Base-by-base conservation (phyloP, 371 early-diverging fungal genomes). In the Gilbertella persicaria region DNA sequence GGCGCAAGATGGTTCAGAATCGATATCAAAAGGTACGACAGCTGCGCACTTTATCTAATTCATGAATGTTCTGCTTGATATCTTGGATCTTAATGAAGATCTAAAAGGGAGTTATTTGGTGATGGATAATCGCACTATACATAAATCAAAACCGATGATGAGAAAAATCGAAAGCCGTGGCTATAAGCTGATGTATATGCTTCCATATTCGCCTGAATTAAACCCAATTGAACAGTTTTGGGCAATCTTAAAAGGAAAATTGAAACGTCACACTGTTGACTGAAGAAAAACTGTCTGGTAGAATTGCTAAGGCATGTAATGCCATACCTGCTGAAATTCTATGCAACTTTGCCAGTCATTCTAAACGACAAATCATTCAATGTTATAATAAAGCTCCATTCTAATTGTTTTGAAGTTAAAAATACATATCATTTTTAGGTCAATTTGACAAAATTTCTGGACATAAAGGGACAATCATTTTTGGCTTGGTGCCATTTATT, bases 51-150 rank as follows among this genome's bases (percentile, higher is more conserved):
- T 50, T 44, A 50, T 51, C 50, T 40, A 24, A 46, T 46, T 51
- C 41, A 45, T 51, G 39, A 58, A 50, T 51, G 23, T 29, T 50
- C 46, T 51, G 51, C 51, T 58, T 58, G 37, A 39, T 50, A 58
- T 45, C 58, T 17, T 58, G 35, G 46, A 58, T 58, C 52, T 50
- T 50, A 45, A 58, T 46, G 50, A 49, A 56, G 37, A 56, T 49
- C 37, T 56, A 56, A 56, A 49, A 56, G 49, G 36, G 50, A 50
- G 16, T 50, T 49, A 50, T 49, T 56, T 56, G 24, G 44, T 37
- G 44, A 56, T 51, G 25, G 40, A 45, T 58, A 58, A 51, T 40
- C 46, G 45, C 16, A 45, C 45, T 46, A 58, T 51, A 23, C 58
- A 56, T 45, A 55, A 35, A 46, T 40, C 25, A 54, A 54, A 48